Percentiles rank a stretch among this genome's conserved stretches.
Conservation (phyloP, 176 grass and related monocot genomes). For the barley (Hordeum vulgare) region MorexV3_pseudomolecules_assembly NC_058522.1:458387645-458388144, state of each 20-base stretch:
- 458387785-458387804: too few species aligned
- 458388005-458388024: conserved; percentile 38
- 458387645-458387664: conserved; percentile 66
- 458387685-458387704: conserved; percentile 37
- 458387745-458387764: neutral
- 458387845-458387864: neutral
- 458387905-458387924: conserved; percentile 33
- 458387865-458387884: conserved; percentile 62
- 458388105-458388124: neutral
- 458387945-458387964: conserved; percentile 35
- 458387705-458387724: conserved; percentile 51
- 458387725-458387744: too few species aligned
- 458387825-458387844: too few species aligned
- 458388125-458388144: too few species aligned
- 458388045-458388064: conserved; percentile 27
- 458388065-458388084: conserved; percentile 14
- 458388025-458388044: conserved; percentile 24
- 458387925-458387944: neutral
- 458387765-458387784: too few species aligned
- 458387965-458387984: conserved; percentile 67
- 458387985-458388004: conserved; percentile 42
- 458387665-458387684: conserved; percentile 40
- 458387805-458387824: too few species aligned
- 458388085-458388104: neutral
- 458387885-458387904: conserved; percentile 12